Evolutionary conservation across 78 protist species (phyloP).

Genomic region (Cavenderia fasciculata): DNA sequence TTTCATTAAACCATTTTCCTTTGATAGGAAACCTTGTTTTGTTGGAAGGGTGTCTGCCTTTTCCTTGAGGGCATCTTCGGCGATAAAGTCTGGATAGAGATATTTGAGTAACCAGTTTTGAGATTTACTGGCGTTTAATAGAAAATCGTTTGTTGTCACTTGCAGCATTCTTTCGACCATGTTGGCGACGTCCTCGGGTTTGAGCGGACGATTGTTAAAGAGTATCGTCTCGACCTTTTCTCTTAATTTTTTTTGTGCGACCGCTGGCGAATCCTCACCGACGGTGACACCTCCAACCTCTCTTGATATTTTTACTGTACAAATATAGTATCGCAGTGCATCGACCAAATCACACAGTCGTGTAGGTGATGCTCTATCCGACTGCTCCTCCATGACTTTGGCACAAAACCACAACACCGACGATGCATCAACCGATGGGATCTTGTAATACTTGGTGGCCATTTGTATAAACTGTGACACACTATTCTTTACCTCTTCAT

Average conservation of each 20-base stretch:
- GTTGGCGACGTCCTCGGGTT: constrained; percentile 35
- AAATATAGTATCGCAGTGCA: constrained; percentile 57
- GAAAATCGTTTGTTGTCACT: constrained; percentile 33
- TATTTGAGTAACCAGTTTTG: constrained; percentile 61
- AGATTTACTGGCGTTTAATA: background rate
- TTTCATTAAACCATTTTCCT: constrained; percentile 63
- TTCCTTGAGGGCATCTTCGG: constrained; percentile 62
- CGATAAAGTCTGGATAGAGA: constrained; percentile 67
- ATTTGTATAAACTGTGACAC: constrained; percentile 20
- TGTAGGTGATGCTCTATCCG: constrained; percentile 31
- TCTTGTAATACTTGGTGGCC: constrained; percentile 26
- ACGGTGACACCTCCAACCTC: constrained; percentile 62
- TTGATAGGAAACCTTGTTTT: constrained; percentile 37
- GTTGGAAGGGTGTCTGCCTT: constrained; percentile 40
- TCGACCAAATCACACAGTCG: constrained; percentile 54
- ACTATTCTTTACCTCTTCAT: constrained; percentile 20
- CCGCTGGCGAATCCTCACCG: constrained; percentile 48
- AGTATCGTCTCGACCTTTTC: constrained; percentile 56
- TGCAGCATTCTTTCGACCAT: constrained; percentile 57
- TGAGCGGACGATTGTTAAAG: constrained; percentile 48
- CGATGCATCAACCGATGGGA: constrained; percentile 46
- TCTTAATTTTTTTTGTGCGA: constrained; percentile 53
- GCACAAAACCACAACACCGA: constrained; percentile 27
- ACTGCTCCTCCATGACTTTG: constrained; percentile 41
- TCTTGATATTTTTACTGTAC: constrained; percentile 62